A percentile compares a stretch with the other conserved stretches of the same genome.
phyloP scores from a whole-genome alignment of 2,329 filamentous ascomycete genomes.

The Thelonectria blattea region DNA sequence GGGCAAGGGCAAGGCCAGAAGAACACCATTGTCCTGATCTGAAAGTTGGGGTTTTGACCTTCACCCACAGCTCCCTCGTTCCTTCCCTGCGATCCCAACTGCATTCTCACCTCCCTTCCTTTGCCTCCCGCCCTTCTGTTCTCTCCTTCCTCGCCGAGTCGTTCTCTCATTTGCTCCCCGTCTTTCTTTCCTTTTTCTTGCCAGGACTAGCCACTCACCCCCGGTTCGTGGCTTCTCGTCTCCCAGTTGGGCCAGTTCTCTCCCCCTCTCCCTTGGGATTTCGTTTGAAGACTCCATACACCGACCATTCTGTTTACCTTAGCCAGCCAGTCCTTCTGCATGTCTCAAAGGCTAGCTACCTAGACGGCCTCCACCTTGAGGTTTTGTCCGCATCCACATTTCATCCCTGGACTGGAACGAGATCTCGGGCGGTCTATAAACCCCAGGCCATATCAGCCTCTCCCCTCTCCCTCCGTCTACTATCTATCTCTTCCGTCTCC shows the following conservation, averaged over 20 bases:
- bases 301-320: constrained; percentile 1
- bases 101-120: neutral
- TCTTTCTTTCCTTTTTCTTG: constrained; percentile 1
- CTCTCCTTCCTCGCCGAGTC: neutral
- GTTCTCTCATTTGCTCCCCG: neutral
- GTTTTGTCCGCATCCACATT: constrained; percentile 16
- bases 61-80: constrained; percentile 4
- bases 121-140: neutral
- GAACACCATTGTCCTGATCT: no score
- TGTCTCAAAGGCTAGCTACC: constrained; percentile 9
- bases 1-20: no score
- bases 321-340: constrained; percentile 9
- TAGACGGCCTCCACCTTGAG: constrained; percentile 16
- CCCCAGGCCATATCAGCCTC: constrained; percentile 15
- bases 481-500: constrained; percentile 1
- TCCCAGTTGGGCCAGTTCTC: neutral
- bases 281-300: neutral
- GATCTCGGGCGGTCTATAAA: constrained; percentile 16
- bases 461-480: neutral
- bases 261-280: neutral
- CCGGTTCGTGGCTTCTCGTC: neutral
- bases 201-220: neutral
- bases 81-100: neutral
- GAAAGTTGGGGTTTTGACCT: no score
- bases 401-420: constrained; percentile 13